These are phyloP conservation scores for Phialemonium atrogriseum DNA, from an alignment of 2,329 filamentous ascomycete genomes.

Conservation along the genomic window DNA sequence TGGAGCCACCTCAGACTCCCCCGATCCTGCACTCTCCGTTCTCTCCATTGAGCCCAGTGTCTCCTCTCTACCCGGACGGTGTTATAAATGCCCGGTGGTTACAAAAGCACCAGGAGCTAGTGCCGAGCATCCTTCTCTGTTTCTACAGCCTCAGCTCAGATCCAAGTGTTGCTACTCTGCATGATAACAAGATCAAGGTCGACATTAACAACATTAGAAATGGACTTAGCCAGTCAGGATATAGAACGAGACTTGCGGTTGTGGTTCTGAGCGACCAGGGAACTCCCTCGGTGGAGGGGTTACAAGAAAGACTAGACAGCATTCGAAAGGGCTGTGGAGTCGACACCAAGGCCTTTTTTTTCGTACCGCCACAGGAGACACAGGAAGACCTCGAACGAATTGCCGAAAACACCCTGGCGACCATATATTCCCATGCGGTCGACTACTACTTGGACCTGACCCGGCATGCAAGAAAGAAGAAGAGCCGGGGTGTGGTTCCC, in stretches of 20 bases:
- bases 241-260: constrained; percentile 69
- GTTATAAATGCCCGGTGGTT: constrained; percentile 77
- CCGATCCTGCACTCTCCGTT: constrained; percentile 78
- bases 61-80: constrained; percentile 81
- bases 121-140: constrained; percentile 72
- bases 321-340: constrained; percentile 74
- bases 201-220: constrained; percentile 75
- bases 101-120: constrained; percentile 75
- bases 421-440: constrained; percentile 64
- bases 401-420: constrained; percentile 61
- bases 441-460: constrained; percentile 93
- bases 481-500: constrained; percentile 67
- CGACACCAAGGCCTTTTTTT: constrained; percentile 79
- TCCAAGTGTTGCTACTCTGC: constrained; percentile 62
- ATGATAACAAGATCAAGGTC: constrained; percentile 79
- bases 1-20: constrained; percentile 36
- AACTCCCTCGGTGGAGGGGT: constrained; percentile 36
- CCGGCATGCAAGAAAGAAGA: constrained; percentile 86
- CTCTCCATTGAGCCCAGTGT: constrained; percentile 79
- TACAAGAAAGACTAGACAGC: constrained; percentile 62
- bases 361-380: constrained; percentile 67
- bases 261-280: constrained; percentile 69
- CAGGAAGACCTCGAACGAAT: constrained; percentile 64
- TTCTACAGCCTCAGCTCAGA: constrained; percentile 75
- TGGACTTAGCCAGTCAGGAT: constrained; percentile 59